Evolutionary conservation across 2,329 filamentous ascomycete species (phyloP).

Genomic region (Fusarium proliferatum): DNA sequence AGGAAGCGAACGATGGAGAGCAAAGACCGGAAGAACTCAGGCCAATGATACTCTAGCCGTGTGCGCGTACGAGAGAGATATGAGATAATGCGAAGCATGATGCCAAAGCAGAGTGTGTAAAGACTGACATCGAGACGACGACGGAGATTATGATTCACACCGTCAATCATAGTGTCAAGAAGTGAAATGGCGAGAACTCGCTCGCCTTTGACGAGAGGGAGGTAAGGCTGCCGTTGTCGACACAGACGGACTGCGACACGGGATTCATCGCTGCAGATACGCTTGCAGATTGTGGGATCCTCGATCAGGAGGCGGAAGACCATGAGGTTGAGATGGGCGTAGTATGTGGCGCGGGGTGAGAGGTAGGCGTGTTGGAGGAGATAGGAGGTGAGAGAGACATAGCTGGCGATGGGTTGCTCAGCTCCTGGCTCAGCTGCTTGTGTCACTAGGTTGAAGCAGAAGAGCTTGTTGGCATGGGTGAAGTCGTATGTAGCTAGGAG

Average conservation of each 20-base stretch:
- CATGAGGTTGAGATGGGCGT: slow-evolving; percentile 87
- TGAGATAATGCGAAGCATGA: slow-evolving; percentile 84
- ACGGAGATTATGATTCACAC: slow-evolving; percentile 92
- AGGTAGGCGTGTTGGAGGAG: slow-evolving; percentile 93
- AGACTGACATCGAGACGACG: slow-evolving; percentile 85
- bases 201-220: slow-evolving; percentile 79
- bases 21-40: slow-evolving; percentile 90
- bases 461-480: slow-evolving; percentile 92
- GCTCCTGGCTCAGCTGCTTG: slow-evolving; percentile 68
- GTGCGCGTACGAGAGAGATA: slow-evolving; percentile 85
- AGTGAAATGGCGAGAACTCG: slow-evolving; percentile 80
- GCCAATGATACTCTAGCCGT: slow-evolving; percentile 91
- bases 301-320: slow-evolving; percentile 88
- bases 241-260: slow-evolving; percentile 83
- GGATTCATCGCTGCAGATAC: slow-evolving; percentile 82
- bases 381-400: slow-evolving; percentile 91
- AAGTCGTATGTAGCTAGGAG: slow-evolving; percentile 93
- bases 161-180: slow-evolving; percentile 89
- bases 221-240: slow-evolving; percentile 86
- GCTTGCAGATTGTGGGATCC: slow-evolving; percentile 83
- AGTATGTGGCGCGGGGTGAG: slow-evolving; percentile 79
- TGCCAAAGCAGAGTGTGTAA: slow-evolving; percentile 83
- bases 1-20: slow-evolving; percentile 91
- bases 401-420: slow-evolving; percentile 81
- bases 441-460: slow-evolving; percentile 85